phyloP scores from a whole-genome alignment of 495 filamentous ascomycete species.

The Penicillium canariense region DNA sequence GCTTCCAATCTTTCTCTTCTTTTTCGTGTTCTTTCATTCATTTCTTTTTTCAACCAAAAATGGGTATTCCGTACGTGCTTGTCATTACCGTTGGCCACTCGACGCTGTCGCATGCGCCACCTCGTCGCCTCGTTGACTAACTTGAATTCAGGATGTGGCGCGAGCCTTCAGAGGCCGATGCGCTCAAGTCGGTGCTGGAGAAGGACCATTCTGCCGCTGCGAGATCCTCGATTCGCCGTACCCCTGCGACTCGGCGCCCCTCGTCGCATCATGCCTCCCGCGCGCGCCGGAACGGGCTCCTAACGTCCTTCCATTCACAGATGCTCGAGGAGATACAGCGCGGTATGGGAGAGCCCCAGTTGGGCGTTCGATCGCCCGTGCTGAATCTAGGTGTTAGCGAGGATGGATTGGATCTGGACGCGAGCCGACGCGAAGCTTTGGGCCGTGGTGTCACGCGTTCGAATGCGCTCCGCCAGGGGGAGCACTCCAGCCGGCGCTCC shows the following conservation, averaged over 20 bases:
- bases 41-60: constrained; percentile 31
- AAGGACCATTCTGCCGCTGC: constrained; percentile 56
- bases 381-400: constrained; percentile 28
- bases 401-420: constrained; percentile 34
- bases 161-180: constrained; percentile 48
- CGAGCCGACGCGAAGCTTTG: constrained; percentile 33
- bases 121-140: constrained; percentile 25
- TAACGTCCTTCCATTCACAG: constrained; percentile 37
- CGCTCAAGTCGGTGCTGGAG: constrained; percentile 56
- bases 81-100: constrained; percentile 4
- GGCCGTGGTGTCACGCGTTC: constrained; percentile 7
- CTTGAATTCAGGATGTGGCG: constrained; percentile 52
- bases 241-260: constrained; percentile 41
- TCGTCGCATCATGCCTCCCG: constrained; percentile 30
- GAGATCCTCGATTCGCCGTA: constrained; percentile 72
- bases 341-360: constrained; percentile 28
- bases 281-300: constrained; percentile 31
- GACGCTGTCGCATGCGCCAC: constrained; percentile 31
- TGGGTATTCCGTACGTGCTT: constrained; percentile 79
- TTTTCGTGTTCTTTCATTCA: constrained; percentile 13
- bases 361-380: constrained; percentile 31
- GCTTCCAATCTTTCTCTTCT: constrained; percentile 10
- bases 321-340: constrained; percentile 47
- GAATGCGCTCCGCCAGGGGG: constrained; percentile 30
- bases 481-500: constrained; percentile 29